phyloP scores from a whole-genome alignment of 352 stramenopile species.

The Phytophthora palmivora region DNA sequence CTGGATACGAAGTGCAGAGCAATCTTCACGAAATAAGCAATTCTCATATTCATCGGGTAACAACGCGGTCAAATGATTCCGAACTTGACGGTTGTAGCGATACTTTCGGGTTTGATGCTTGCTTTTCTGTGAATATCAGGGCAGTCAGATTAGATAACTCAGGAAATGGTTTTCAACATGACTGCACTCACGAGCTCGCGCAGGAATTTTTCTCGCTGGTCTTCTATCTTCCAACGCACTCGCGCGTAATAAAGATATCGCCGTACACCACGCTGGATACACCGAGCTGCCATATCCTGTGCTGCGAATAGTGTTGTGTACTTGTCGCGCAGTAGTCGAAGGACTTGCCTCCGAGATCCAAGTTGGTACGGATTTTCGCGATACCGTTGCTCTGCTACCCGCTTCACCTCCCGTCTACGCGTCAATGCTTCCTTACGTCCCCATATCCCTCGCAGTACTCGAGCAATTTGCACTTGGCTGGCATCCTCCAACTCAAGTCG shows the following conservation, averaged over 20 bases:
- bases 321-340: constrained; percentile 42
- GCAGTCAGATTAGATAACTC: neutral
- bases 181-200: constrained; percentile 47
- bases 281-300: constrained; percentile 59
- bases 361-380: constrained; percentile 49
- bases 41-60: constrained; percentile 53
- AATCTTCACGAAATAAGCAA: constrained; percentile 55
- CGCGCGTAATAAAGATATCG: constrained; percentile 57
- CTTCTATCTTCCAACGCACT: constrained; percentile 47
- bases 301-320: constrained; percentile 66
- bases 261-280: constrained; percentile 49
- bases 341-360: constrained; percentile 42
- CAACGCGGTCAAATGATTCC: constrained; percentile 50
- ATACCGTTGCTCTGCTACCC: constrained; percentile 39
- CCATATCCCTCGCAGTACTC: constrained; percentile 68
- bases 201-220: constrained; percentile 41
- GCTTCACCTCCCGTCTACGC: constrained; percentile 30
- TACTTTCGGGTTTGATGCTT: constrained; percentile 75
- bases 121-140: constrained; percentile 34
- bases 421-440: constrained; percentile 38
- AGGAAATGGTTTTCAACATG: neutral
- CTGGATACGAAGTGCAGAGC: constrained; percentile 44
- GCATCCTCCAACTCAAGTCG: constrained; percentile 70
- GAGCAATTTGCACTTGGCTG: constrained; percentile 72
- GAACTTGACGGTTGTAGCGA: constrained; percentile 64